These are phyloP conservation scores for Termitomyces sp. DNA, from an alignment of 768 basidiomycete genomes.

Conservation along the genomic window DNA sequence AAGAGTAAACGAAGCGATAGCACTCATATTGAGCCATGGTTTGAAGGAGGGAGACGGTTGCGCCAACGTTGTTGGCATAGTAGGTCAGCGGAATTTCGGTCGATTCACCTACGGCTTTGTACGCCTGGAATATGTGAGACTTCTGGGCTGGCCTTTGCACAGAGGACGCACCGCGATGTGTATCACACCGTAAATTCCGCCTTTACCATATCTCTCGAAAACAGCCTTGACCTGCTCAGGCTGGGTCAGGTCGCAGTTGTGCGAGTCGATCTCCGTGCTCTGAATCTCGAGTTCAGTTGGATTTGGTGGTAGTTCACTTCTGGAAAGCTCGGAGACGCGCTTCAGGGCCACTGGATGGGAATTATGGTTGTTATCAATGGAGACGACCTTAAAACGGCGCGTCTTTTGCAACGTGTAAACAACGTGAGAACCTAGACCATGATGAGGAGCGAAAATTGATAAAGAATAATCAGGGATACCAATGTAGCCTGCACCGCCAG, in stretches of 20 bases:
- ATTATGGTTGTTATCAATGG: slow-evolving; percentile 95
- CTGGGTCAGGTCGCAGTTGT: slow-evolving; percentile 71
- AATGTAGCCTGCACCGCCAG: slow-evolving; percentile 85
- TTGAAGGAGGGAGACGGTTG: slow-evolving; percentile 82
- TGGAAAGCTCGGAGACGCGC: slow-evolving; percentile 78
- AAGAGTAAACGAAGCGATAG: slow-evolving; percentile 90
- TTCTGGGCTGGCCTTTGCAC: neutral
- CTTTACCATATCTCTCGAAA: slow-evolving; percentile 81
- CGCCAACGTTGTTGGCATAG: slow-evolving; percentile 91
- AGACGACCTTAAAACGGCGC: slow-evolving; percentile 86
- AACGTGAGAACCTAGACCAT: slow-evolving; percentile 80
- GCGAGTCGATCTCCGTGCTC: slow-evolving; percentile 66
- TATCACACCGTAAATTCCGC: slow-evolving; percentile 94
- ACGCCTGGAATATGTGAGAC: slow-evolving; percentile 51
- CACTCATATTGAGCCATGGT: slow-evolving; percentile 83
- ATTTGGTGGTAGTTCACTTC: slow-evolving; percentile 60
- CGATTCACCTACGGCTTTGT: slow-evolving; percentile 97
- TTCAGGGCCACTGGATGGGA: slow-evolving; percentile 72
- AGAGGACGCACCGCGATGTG: slow-evolving; percentile 71
- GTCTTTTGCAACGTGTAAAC: slow-evolving; percentile 83
- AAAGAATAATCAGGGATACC: slow-evolving; percentile 37
- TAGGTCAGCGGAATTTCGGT: slow-evolving; percentile 90
- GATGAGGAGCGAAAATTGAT: slow-evolving; percentile 8
- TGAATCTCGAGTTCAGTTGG: slow-evolving; percentile 65
- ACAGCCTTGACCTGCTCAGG: slow-evolving; percentile 67